Conservation (phyloP, 176 grass and related monocot genomes). For the Ensete ventricosum region DNA sequence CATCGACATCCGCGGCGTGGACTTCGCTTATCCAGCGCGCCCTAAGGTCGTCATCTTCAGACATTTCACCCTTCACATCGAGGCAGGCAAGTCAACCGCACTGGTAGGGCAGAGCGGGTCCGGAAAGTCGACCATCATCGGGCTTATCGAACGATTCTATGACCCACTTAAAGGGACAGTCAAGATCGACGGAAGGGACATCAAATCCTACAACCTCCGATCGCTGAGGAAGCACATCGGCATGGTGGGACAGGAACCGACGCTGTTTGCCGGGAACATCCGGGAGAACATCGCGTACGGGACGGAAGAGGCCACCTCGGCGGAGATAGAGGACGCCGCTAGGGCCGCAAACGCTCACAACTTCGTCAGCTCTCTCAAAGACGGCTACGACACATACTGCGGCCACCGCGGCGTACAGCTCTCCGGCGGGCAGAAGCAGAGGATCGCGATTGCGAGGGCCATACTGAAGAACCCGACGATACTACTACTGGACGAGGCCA, state of each 20-base stretch:
- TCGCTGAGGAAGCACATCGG: background rate
- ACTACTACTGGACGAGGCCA: constrained; percentile 21
- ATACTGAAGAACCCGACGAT: constrained; percentile 40
- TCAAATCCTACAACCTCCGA: constrained; percentile 2
- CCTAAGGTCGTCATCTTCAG: constrained; percentile 2
- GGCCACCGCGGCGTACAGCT: constrained; percentile 47
- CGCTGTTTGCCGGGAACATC: constrained; percentile 3
- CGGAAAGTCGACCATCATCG: constrained; percentile 44
- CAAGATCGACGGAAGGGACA: constrained; percentile 3
- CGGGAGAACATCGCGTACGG: constrained; percentile 12
- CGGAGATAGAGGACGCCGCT: constrained; percentile 9
- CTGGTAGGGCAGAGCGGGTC: constrained; percentile 29
- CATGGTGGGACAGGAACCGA: constrained; percentile 9
- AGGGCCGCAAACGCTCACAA: background rate
- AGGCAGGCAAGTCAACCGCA: constrained; percentile 24
- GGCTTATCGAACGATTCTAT: constrained; percentile 6
- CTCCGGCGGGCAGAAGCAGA: constrained; percentile 51
- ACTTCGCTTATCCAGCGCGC: constrained; percentile 4
- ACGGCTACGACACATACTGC: constrained; percentile 41
- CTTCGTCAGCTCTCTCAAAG: constrained; percentile 28
- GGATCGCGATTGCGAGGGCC: constrained; percentile 44
- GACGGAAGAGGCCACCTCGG: background rate
- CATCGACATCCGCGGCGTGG: background rate
- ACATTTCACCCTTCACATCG: background rate
- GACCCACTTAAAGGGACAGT: constrained; percentile 1